Base-by-base conservation (phyloP, 2,329 filamentous ascomycete genomes). In the Xylaria sp. region DNA sequence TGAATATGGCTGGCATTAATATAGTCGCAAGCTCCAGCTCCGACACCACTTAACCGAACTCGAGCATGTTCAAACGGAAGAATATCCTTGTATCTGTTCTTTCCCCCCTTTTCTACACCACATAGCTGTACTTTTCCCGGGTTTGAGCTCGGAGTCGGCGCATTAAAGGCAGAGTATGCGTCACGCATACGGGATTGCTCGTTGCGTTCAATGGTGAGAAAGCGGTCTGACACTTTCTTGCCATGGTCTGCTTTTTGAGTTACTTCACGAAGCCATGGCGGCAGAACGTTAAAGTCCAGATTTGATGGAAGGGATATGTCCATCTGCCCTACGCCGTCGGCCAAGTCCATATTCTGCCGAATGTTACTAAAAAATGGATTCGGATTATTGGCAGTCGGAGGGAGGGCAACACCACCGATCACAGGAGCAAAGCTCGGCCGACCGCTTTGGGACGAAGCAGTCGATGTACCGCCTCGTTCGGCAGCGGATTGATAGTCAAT, bases 61-160 rank as follows among this genome's bases (percentile, higher is more conserved):
- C 96, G 86, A 2, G 93, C 91, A 80, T 99, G 96, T 77, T 98
- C 95, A 78, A 97, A 99, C 0, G 96, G 96, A 81, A 97, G 91
- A 65, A 98, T 98, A 74, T 98, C 97, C 82, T 98, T 98, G 83
- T 99, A 99, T 9, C 96, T 89, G 75, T 99, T 99, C 83, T 98
- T 98, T 21, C 86, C 89, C 8, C 96, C 96, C 79, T 98, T 96
- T 76, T 99, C 96, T 35, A 99, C 92, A 8, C 96, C 96, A 0
- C 93, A 96, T 60, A 99, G 89, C 74, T 93, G 91, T 8, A 97
- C 88, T 25, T 81, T 72, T 73, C 69, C 69, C 0, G 73, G 72
- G 10, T 73, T 72, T 9, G 73, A 58, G 51, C 61, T 68, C 21
- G 67, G 78, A 1, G 81, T 76, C 0, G 79, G 73, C 1, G 86